Conservation (phyloP, 1,284 basidiomycete species). For the Ceratobasidium sp. region DNA sequence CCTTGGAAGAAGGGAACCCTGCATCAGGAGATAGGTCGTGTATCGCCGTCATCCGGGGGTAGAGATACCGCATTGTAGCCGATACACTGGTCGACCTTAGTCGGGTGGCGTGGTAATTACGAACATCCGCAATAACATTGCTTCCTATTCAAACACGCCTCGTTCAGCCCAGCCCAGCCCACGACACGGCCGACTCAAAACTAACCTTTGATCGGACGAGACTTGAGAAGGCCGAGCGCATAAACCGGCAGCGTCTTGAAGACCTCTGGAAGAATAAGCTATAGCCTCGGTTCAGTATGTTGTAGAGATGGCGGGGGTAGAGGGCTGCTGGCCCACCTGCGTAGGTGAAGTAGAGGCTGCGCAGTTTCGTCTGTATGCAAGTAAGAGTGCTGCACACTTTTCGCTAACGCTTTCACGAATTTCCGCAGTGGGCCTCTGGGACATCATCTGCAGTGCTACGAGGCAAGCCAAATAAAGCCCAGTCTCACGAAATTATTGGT, state of each 20-base stretch:
- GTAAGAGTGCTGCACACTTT: conserved; percentile 82
- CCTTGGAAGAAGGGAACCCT: conserved; percentile 72
- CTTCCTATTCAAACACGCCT: conserved; percentile 63
- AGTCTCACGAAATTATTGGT: conserved; percentile 21
- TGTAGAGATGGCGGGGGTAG: conserved; percentile 4
- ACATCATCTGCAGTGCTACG: conserved; percentile 75
- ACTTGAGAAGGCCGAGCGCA: conserved; percentile 86
- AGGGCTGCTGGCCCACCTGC: conserved; percentile 66
- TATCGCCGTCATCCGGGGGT: conserved; percentile 89
- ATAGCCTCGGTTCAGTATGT: conserved; percentile 33
- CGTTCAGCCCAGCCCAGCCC: not conserved
- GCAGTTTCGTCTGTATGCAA: conserved; percentile 92
- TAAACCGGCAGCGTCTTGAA: conserved; percentile 92
- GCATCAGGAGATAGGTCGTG: conserved; percentile 83
- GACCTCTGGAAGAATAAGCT: conserved; percentile 95
- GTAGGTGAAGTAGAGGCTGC: conserved; percentile 83
- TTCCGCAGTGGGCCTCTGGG: conserved; percentile 71
- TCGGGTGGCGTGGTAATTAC: conserved; percentile 86
- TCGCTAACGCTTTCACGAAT: conserved; percentile 90
- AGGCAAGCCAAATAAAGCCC: not conserved
- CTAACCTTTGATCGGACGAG: conserved; percentile 90
- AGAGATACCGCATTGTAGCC: conserved; percentile 81
- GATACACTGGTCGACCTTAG: conserved; percentile 78
- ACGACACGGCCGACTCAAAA: conserved; percentile 34
- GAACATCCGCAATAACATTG: conserved; percentile 91